Base-by-base conservation (phyloP, 2,329 filamentous ascomycete species). In the Emergomyces orientalis region DNA sequence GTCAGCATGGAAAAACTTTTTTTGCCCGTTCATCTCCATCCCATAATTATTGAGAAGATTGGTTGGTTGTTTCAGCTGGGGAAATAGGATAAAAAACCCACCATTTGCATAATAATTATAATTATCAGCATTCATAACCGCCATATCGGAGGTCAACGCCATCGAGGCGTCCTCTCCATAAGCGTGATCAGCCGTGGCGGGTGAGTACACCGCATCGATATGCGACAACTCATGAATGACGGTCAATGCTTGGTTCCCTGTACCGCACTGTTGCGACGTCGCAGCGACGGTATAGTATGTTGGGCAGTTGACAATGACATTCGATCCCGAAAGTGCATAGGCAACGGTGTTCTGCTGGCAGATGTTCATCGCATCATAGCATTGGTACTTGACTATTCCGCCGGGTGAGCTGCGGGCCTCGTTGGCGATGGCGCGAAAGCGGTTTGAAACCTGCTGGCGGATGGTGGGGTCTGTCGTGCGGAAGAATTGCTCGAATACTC, bases 211-310 rank as follows among this genome's bases (percentile, higher is more conserved):
- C 0, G 19, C 34, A 27, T 43, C 37, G 22, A 58, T 25, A 27
- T 58, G 55, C n/a, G 55, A 39, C 6, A 58, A 30, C 37, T 58
- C 55, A 27, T 58, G 55, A 25, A 58, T 58, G n/a, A 41, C n/a
- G 8, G 37, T 41, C 55, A 58, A 22, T 7, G 55, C 55, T 13
- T 39, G 55, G 55, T 58, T 37, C 22, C 37, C 37, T 2, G 8
- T 22, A 43, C 25, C 55, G 55, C 55, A 58, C 22, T 8, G 22
- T 3, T 27, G 32, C n/a, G 55, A 41, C 1, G 14, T 7, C n/a
- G 4, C 55, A 2, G n/a, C 14, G 1, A 43, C 13, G 5, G 19
- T 19, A 25, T 58, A 43, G 37, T 43, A 58, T 9, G 37, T 17
- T 41, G 55, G 55, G 25, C 55, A 58, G 4, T 39, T 58, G 55